These are phyloP conservation scores for Russula foetens DNA, from an alignment of 768 basidiomycete genomes.

Conservation along the genomic window DNA sequence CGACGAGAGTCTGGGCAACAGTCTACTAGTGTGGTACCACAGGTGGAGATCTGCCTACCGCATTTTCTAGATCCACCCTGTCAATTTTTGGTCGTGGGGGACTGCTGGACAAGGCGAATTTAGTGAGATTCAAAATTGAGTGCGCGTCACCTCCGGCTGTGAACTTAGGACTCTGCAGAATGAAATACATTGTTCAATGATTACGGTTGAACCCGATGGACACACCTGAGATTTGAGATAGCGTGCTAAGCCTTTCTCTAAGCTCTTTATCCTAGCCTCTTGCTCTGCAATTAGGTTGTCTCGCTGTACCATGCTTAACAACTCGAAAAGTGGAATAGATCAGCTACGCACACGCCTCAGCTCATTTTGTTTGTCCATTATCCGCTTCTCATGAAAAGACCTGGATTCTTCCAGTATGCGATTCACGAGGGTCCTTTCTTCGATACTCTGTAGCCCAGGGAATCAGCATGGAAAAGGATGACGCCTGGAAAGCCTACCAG, in stretches of 20 bases:
- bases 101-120: slow-evolving; percentile 26
- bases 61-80: slow-evolving; percentile 21
- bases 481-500: slow-evolving; percentile 20
- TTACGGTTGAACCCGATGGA: not conserved
- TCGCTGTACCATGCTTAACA: slow-evolving; percentile 20
- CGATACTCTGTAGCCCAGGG: slow-evolving; percentile 21
- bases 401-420: slow-evolving; percentile 26
- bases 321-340: not conserved
- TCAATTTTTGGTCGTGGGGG: slow-evolving; percentile 16
- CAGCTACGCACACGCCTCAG: slow-evolving; percentile 25
- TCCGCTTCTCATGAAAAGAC: slow-evolving; percentile 28
- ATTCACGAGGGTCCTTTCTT: slow-evolving; percentile 28
- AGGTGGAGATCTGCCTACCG: slow-evolving; percentile 14
- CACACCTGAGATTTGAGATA: slow-evolving; percentile 25
- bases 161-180: slow-evolving; percentile 17
- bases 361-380: slow-evolving; percentile 30
- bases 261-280: slow-evolving; percentile 23
- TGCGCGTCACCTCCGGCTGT: slow-evolving; percentile 13
- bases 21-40: not conserved
- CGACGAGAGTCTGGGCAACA: not conserved
- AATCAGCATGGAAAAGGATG: not conserved
- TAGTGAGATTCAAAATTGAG: slow-evolving; percentile 28
- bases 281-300: slow-evolving; percentile 28
- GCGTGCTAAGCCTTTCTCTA: slow-evolving; percentile 27
- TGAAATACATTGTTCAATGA: not conserved